Base-by-base conservation (phyloP, 345 rosid genomes). In the Eucalyptus microcorys region DNA sequence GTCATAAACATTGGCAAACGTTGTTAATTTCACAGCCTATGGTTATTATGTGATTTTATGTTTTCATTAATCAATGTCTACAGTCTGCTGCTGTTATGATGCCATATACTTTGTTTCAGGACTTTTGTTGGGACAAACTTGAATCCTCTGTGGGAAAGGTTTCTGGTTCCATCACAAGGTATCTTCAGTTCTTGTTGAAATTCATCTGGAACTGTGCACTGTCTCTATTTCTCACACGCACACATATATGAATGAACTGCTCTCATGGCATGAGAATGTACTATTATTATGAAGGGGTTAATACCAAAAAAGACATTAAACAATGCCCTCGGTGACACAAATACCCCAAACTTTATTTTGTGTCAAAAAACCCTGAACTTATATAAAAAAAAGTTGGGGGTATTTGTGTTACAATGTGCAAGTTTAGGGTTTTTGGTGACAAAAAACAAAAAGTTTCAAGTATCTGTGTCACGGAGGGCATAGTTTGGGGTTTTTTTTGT, bases 51-150 rank as follows among this genome's bases (percentile, higher is more conserved):
- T 88, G 81, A 86, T 86, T 87, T 53, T 30, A 86, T 68, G 87
- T 49, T 48, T 24, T 49, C 37, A n/a, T 86, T 86, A 86, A 86
- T 30, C 47, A 76, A 21, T 32, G 14, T 86, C 87, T 43, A 42
- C 3, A 0, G 42, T 43, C 79, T 87, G 49, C 64, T 7, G 15
- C 48, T 40, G 26, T 71, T 14, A 64, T 26, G 55, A 71, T 52
- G 49, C 85, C 49, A 85, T 91, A 84, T 90, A n/a, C 86, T 86
- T 92, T 89, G 90, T 85, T 71, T 86, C 95, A 95, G 98, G 96
- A 94, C 99, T 81, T 96, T 96, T 92, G 93, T 95, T 85, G 99
- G 99, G 85, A 95, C 99, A 30, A 96, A 96, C 91, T 91, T 97
- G 91, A 96, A 92, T 94, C 97, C 99, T 90, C 86, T 87, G 87